These are phyloP conservation scores for Borealophlyctis nickersoniae DNA, from an alignment of 192 early-diverging fungal genomes.

Conservation along the genomic window DNA sequence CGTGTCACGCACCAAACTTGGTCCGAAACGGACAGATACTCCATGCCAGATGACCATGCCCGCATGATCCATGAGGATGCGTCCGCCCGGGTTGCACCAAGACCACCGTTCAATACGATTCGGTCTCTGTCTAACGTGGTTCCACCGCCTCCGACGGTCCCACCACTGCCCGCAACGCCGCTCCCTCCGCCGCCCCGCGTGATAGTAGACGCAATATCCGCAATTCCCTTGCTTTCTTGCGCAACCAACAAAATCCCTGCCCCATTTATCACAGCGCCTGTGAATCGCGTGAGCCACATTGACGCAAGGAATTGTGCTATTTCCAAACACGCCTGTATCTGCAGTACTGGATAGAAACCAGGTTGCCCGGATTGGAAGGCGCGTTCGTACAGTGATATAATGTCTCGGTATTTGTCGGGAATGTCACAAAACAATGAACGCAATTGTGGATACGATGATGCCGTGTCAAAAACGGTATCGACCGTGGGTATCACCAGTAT, in stretches of 20 bases:
- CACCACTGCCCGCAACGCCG: conserved; percentile 8
- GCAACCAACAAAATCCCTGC: conserved; percentile 37
- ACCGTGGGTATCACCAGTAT: conserved; percentile 8
- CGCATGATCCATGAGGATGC: conserved; percentile 65
- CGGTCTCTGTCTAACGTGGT: conserved; percentile 6
- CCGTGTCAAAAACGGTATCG: conserved; percentile 6
- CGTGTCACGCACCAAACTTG: conserved; percentile 52
- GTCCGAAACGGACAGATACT: conserved; percentile 56
- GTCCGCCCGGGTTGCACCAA: conserved; percentile 47
- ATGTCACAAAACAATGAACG: conserved; percentile 51
- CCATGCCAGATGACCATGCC: conserved; percentile 47
- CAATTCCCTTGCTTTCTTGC: conserved; percentile 28
- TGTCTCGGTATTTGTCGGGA: conserved; percentile 64
- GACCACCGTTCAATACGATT: conserved; percentile 35
- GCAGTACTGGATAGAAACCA: conserved; percentile 55
- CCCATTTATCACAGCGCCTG: conserved; percentile 34
- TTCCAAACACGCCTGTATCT: conserved; percentile 64
- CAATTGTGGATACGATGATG: conserved; percentile 13
- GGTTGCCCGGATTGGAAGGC: conserved; percentile 17
- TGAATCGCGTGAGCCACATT: conserved; percentile 40
- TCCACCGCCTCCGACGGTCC: conserved; percentile 9
- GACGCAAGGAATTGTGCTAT: conserved; percentile 61
- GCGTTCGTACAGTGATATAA: conserved; percentile 63
- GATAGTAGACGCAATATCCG: conserved; percentile 30
- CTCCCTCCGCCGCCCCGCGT: conserved; percentile 6